Percentiles rank a stretch among this genome's conserved stretches.
Evolutionary conservation across 139 green algal genomes (phyloP).

Genomic region (Closterium sp.): DNA sequence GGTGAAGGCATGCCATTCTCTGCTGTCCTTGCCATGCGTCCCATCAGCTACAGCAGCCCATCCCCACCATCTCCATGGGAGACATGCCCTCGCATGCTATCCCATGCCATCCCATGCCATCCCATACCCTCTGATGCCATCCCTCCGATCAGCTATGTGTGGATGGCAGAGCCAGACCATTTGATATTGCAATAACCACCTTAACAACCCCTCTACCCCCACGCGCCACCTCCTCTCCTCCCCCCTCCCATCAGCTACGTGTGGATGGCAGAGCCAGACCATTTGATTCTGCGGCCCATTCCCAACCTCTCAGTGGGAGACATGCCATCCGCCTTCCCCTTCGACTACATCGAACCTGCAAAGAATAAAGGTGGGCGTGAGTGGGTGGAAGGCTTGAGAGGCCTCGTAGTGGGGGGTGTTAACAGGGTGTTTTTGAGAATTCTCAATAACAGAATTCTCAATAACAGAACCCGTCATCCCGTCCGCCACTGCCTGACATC

Average conservation of each 20-base stretch:
- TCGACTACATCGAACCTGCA: slow-evolving; percentile 90
- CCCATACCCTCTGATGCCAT: neutral
- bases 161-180: slow-evolving; percentile 97
- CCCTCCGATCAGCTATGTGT: slow-evolving; percentile 67
- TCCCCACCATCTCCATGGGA: no score
- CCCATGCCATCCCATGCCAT: neutral
- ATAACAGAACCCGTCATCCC: no score
- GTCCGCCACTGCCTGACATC: no score
- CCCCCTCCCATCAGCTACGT: slow-evolving; percentile 56
- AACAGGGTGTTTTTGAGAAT: no score
- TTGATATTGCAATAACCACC: no score
- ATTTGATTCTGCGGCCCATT: slow-evolving; percentile 91
- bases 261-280: slow-evolving; percentile 96
- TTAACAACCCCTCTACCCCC: neutral
- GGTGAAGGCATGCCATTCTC: no score
- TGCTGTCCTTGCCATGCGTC: no score
- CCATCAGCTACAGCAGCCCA: no score
- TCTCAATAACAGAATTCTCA: no score
- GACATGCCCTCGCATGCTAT: no score
- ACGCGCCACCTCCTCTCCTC: neutral
- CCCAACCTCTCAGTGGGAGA: slow-evolving; percentile 85
- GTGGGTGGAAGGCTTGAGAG: no score
- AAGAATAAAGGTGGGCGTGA: slow-evolving; percentile 23
- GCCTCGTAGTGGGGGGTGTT: no score
- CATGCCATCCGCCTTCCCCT: slow-evolving; percentile 82